phyloP scores from a whole-genome alignment of 192 early-diverging fungal species.

The Backusella westeae region DNA sequence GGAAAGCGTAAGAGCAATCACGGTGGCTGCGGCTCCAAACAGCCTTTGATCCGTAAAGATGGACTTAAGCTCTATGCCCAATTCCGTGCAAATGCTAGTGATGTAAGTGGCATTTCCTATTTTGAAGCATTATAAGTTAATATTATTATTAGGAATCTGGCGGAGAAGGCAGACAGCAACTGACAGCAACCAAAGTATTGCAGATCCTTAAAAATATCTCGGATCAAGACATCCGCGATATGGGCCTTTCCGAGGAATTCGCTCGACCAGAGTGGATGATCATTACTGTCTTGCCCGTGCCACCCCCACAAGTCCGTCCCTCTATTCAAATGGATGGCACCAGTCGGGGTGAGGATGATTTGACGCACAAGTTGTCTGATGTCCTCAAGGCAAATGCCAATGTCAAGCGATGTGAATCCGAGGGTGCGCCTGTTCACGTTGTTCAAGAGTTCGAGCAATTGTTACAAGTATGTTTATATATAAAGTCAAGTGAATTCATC shows the following conservation, averaged over 20 bases:
- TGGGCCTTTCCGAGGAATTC: constrained; percentile 88
- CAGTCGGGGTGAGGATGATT: constrained; percentile 90
- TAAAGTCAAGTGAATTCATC: neutral
- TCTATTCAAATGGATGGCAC: constrained; percentile 93
- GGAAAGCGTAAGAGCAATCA: constrained; percentile 63
- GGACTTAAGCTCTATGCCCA: constrained; percentile 67
- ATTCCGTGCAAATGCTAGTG: constrained; percentile 30
- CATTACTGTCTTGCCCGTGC: constrained; percentile 89
- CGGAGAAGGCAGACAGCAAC: constrained; percentile 56
- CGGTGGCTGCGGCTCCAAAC: constrained; percentile 83
- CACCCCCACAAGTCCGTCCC: constrained; percentile 95
- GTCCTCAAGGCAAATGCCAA: constrained; percentile 92
- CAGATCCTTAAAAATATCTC: constrained; percentile 85
- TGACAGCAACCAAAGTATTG: constrained; percentile 75
- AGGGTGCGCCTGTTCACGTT: constrained; percentile 87
- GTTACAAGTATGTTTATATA: constrained; percentile 48
- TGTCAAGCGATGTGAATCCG: constrained; percentile 74
- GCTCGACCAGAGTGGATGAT: constrained; percentile 99
- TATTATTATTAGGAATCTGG: constrained; percentile 39
- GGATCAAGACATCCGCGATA: constrained; percentile 77
- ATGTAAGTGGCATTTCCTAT: constrained; percentile 8
- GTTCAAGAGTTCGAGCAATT: constrained; percentile 85
- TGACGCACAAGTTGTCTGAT: constrained; percentile 92
- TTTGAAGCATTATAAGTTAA: too few relatives aligned
- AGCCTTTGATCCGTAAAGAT: constrained; percentile 80